phyloP scores from a whole-genome alignment of 2,329 filamentous ascomycete genomes.

The Cladosporium sp. region DNA sequence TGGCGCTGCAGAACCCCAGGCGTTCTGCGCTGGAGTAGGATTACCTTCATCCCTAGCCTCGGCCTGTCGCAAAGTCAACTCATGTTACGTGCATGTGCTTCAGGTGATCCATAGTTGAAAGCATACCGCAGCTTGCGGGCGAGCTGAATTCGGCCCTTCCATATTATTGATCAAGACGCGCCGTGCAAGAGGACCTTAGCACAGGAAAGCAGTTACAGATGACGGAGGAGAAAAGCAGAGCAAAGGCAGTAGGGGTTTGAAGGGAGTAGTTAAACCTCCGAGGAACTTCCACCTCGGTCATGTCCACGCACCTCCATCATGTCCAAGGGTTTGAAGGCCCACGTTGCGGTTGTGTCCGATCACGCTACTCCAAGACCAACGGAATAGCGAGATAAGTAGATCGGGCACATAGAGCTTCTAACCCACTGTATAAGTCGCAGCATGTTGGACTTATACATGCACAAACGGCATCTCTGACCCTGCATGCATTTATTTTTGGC shows the following conservation, averaged over 20 bases:
- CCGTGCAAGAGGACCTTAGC: not conserved
- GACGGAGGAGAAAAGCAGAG: not conserved
- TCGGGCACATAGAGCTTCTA: not conserved
- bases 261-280: conserved; percentile 6
- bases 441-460: not conserved
- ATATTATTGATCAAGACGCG: not conserved
- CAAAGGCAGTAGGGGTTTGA: not conserved
- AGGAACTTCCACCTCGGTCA: conserved; percentile 6
- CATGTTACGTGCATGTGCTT: not conserved
- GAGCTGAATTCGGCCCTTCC: conserved; percentile 11
- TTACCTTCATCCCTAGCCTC: conserved; percentile 6
- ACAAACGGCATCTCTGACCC: not conserved
- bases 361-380: conserved; percentile 3
- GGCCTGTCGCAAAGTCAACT: not conserved
- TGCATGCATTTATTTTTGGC: conserved; percentile 2
- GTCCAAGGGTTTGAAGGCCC: conserved; percentile 4
- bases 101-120: not conserved
- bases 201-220: not conserved
- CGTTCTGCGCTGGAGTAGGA: conserved; percentile 5
- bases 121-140: conserved; percentile 6
- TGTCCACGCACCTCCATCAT: conserved; percentile 7
- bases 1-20: not conserved
- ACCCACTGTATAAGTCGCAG: not conserved
- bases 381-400: not conserved
- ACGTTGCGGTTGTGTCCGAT: conserved; percentile 7